Conservation (phyloP, 1,139 yeast genomes). For the Diutina siamensis region DNA sequence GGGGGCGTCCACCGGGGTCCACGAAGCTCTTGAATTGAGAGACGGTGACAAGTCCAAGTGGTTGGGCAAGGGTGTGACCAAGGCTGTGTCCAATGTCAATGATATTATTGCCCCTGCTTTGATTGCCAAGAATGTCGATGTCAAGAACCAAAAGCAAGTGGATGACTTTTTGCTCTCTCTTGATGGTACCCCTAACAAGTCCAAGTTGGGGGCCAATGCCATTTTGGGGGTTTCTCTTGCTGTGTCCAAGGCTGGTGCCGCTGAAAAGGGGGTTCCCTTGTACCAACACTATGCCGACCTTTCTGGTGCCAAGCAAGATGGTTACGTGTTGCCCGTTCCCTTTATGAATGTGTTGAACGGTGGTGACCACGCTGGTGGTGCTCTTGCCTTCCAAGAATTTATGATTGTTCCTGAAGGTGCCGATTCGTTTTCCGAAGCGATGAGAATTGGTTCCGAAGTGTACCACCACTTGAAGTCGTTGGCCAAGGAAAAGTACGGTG, state of each 20-base stretch:
- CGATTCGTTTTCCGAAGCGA: constrained; percentile 77
- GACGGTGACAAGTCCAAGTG: constrained; percentile 90
- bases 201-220: constrained; percentile 93
- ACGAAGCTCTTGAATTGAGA: constrained; percentile 92
- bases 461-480: constrained; percentile 88
- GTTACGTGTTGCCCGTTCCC: constrained; percentile 87
- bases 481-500: constrained; percentile 89
- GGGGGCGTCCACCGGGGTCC: constrained; percentile 93
- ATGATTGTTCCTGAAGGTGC: constrained; percentile 95
- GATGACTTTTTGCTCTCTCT: constrained; percentile 68
- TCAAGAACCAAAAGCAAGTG: constrained; percentile 65
- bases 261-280: constrained; percentile 76
- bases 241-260: constrained; percentile 91
- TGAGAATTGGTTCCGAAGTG: constrained; percentile 92
- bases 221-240: constrained; percentile 91
- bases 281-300: constrained; percentile 75
- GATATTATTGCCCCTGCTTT: constrained; percentile 83
- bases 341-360: constrained; percentile 97
- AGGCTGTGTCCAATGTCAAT: constrained; percentile 89
- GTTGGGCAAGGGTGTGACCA: constrained; percentile 91
- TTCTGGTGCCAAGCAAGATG: constrained; percentile 42
- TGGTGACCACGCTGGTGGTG: constrained; percentile 99
- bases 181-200: constrained; percentile 91
- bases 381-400: constrained; percentile 95
- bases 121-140: constrained; percentile 59